Evolutionary conservation across 2,329 filamentous ascomycete genomes (phyloP).

Genomic region (Didymellaceae sp.): DNA sequence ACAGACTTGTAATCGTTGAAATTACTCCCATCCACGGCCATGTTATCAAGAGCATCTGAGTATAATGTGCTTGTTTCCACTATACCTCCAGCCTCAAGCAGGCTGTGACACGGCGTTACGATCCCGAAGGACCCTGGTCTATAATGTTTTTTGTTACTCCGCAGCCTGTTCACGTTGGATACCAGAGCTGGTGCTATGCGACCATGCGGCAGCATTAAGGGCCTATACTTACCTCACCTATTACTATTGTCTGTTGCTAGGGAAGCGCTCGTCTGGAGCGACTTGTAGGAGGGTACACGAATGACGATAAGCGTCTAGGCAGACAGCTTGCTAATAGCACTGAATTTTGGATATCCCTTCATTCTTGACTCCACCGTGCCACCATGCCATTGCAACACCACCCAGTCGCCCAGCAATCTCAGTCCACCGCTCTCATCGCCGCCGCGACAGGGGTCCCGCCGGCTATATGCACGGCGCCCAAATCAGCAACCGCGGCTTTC

Average conservation of each 20-base stretch:
- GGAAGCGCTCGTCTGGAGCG: background rate
- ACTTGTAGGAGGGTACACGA: too few species aligned
- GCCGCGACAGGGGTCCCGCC: too few species aligned
- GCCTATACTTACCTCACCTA: slow-evolving; percentile 19
- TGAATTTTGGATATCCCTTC: too few species aligned
- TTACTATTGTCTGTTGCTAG: slow-evolving; percentile 26
- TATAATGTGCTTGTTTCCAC: slow-evolving; percentile 1
- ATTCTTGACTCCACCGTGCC: too few species aligned
- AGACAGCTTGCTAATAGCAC: too few species aligned
- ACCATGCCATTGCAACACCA: too few species aligned
- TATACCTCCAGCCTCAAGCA: background rate
- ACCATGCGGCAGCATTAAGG: slow-evolving; percentile 15
- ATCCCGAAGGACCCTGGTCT: background rate
- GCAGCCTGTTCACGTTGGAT: slow-evolving; percentile 16
- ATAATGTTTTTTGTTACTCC: background rate
- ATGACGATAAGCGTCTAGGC: too few species aligned
- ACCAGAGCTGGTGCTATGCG: slow-evolving; percentile 17
- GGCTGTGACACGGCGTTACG: slow-evolving; percentile 2
- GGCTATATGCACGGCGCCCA: slow-evolving; percentile 17
- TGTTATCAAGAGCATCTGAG: background rate
- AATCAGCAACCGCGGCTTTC: slow-evolving; percentile 1
- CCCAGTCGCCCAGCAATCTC: slow-evolving; percentile 7
- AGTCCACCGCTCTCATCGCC: too few species aligned
- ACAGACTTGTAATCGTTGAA: slow-evolving; percentile 35
- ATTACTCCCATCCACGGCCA: background rate